Evolutionary conservation across 129 eudicot genomes (phyloP).

Genomic region (Helianthus annuus): DNA sequence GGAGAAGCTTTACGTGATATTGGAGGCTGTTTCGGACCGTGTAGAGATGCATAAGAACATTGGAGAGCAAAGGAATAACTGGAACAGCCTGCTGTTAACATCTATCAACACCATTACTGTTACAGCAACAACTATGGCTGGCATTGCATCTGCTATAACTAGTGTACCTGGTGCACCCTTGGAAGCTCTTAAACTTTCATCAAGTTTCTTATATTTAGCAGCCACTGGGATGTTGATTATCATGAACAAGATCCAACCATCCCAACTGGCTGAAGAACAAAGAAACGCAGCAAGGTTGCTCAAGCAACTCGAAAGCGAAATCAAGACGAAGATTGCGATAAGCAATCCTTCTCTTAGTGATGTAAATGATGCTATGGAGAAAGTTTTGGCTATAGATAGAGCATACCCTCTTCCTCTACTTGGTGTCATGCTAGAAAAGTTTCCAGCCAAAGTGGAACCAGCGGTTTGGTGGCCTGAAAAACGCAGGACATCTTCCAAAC

Average conservation of each 20-base stretch:
- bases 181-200: constrained; percentile 43
- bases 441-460: constrained; percentile 53
- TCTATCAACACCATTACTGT: constrained; percentile 49
- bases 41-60: constrained; percentile 70
- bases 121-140: constrained; percentile 50
- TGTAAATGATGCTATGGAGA: constrained; percentile 56
- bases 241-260: constrained; percentile 64
- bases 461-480: constrained; percentile 81
- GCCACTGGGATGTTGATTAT: constrained; percentile 49
- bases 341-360: constrained; percentile 21
- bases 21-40: constrained; percentile 59
- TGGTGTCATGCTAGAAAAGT: constrained; percentile 86
- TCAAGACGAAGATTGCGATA: constrained; percentile 33
- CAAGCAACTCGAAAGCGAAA: constrained; percentile 41
- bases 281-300: constrained; percentile 50
- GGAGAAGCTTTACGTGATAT: constrained; percentile 45
- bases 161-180: constrained; percentile 28
- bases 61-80: constrained; percentile 56
- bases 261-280: constrained; percentile 66
- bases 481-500: neutral
- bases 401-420: constrained; percentile 88
- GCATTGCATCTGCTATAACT: constrained; percentile 37
- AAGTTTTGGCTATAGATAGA: constrained; percentile 61
- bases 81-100: constrained; percentile 52
- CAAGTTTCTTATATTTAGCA: constrained; percentile 44